Base-by-base conservation (phyloP, 805 yeast species). In the Wickerhamomyces bisporus region DNA sequence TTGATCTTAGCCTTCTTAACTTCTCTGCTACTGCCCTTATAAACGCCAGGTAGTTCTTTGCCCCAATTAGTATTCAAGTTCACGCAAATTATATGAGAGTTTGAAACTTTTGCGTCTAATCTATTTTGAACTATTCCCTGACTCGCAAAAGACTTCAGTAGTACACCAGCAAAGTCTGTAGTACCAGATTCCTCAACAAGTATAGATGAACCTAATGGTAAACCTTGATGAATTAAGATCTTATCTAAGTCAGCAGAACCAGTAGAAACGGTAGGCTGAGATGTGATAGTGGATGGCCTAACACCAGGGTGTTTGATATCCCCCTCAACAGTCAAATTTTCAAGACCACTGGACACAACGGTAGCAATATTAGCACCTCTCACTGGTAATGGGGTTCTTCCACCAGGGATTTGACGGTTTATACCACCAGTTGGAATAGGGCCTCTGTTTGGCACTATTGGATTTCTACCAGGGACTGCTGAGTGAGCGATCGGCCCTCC, bases 131-230 rank as follows among this genome's bases (percentile, higher is more conserved):
- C 58, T 25, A 81, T 60, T 12, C 96, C 95, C 58, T 86, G 94
- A 1, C 94, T 71, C 1, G 85, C 79, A 64, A 80, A 85, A 4
- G 77, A 64, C 45, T 88, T 77, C 20, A 79, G 57, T 26, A 91
- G 47, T 10, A 86, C 79, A 6, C 87, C 73, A 6, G 84, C 71
- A 54, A 87, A 91, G 53, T 91, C 97, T 0, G 98, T 91, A 6
- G 91, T 81, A 0, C 95, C 93, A 13, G 76, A 73, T 55, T 91
- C 98, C 57, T 86, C 91, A 5, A 91, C 56, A 12, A 89, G 57
- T 27, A 88, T 54, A 6, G 84, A 71, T 10, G 69, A 61, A 1
- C 96, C 95, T 11, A 86, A 48, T 2, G 98, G 98, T 13, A 89
- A 57, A 1, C 98, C 98, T 39, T 77, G 82, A 58, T 91, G 98